These are phyloP conservation scores for Phanerochaete sordida DNA, from an alignment of 768 basidiomycete genomes.

Conservation along the genomic window DNA sequence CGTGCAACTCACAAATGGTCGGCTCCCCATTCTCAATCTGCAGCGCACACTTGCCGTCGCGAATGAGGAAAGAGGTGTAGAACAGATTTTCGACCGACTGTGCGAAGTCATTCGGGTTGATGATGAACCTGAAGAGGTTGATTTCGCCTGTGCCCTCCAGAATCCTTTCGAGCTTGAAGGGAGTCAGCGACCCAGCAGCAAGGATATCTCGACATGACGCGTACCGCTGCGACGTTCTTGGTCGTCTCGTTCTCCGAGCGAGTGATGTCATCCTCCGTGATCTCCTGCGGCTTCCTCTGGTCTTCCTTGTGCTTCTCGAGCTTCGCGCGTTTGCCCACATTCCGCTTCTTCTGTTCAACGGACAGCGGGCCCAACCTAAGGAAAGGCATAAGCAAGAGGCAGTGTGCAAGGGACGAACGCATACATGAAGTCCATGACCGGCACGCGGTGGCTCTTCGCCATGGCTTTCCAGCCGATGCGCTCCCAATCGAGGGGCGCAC, in stretches of 20 bases:
- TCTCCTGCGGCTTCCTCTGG: constrained; percentile 70
- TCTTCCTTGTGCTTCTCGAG: constrained; percentile 71
- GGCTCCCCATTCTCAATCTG: constrained; percentile 72
- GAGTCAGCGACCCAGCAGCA: background rate
- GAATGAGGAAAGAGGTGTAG: constrained; percentile 89
- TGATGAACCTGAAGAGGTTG: constrained; percentile 83
- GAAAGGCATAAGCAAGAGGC: background rate
- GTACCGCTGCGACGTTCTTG: constrained; percentile 74
- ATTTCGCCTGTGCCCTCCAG: constrained; percentile 49
- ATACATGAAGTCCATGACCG: constrained; percentile 91
- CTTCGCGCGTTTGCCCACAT: constrained; percentile 53
- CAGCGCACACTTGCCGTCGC: constrained; percentile 77
- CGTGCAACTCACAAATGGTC: constrained; percentile 56
- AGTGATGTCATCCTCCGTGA: constrained; percentile 78
- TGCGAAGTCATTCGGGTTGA: constrained; percentile 88
- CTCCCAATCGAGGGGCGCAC: constrained; percentile 69
- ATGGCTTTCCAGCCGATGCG: constrained; percentile 82
- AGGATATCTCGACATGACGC: constrained; percentile 17
- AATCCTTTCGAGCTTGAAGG: constrained; percentile 54
- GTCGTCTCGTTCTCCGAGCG: constrained; percentile 87
- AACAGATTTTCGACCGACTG: constrained; percentile 98
- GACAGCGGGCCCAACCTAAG: constrained; percentile 90
- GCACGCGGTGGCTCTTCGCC: constrained; percentile 74
- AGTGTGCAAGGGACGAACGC: constrained; percentile 22
- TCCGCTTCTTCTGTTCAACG: constrained; percentile 79